phyloP scores from a whole-genome alignment of 2,329 filamentous ascomycete species.

The Lecanicillium sp. region DNA sequence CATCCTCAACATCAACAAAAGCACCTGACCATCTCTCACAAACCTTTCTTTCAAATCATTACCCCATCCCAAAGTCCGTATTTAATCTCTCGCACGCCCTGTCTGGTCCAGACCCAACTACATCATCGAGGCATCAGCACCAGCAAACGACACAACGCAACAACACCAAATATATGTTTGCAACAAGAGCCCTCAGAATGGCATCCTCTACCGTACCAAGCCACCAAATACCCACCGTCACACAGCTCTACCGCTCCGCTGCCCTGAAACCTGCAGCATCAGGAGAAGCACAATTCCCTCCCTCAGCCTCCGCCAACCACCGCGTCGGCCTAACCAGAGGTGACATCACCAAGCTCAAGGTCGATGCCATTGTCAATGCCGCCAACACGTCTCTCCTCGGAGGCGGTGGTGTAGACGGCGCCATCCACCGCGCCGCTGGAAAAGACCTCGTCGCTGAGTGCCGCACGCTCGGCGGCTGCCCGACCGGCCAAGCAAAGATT shows the following conservation, averaged over 20 bases:
- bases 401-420: slow-evolving; percentile 84
- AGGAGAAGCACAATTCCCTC: slow-evolving; percentile 14
- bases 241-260: slow-evolving; percentile 54
- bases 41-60: too few species aligned
- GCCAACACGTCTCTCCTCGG: slow-evolving; percentile 73
- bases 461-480: slow-evolving; percentile 59
- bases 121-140: too few species aligned
- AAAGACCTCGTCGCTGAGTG: slow-evolving; percentile 62
- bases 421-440: slow-evolving; percentile 81
- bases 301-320: slow-evolving; percentile 54
- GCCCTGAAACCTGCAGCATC: slow-evolving; percentile 14
- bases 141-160: too few species aligned
- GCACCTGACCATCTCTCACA: too few species aligned
- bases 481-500: slow-evolving; percentile 73
- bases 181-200: slow-evolving; percentile 20
- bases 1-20: too few species aligned
- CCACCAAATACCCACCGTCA: slow-evolving; percentile 53
- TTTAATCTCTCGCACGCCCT: too few species aligned
- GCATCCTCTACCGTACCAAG: slow-evolving; percentile 27
- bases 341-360: slow-evolving; percentile 72
- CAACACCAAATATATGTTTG: neutral
- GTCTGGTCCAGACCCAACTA: too few species aligned
- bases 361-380: slow-evolving; percentile 88
- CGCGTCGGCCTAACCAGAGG: slow-evolving; percentile 61
- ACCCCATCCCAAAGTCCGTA: too few species aligned